Percentiles rank a stretch among this genome's conserved stretches.
Evolutionary conservation across 441 rosid species (phyloP).

Genomic region (Gossypium davidsonii): DNA sequence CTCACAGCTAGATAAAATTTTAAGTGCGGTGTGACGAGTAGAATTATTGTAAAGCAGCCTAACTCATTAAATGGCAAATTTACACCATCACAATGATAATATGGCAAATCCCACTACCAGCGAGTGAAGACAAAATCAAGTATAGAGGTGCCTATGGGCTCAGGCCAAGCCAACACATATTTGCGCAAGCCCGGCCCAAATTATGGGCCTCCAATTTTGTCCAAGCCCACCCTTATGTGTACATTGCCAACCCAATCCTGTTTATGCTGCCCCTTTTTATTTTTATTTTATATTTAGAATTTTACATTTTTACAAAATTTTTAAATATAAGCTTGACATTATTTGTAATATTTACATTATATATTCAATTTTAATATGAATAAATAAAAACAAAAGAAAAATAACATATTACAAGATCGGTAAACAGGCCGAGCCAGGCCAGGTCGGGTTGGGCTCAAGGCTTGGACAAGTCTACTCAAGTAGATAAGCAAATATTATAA

Average conservation of each 20-base stretch:
- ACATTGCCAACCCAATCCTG: not conserved
- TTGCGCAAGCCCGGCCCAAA: not conserved
- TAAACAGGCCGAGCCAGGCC: not conserved
- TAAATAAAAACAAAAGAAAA: not conserved
- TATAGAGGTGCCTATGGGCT: not conserved
- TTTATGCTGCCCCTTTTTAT: not conserved
- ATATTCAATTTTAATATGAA: not conserved
- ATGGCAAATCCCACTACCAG: not conserved
- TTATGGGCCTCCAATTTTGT: not conserved
- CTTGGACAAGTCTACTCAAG: not conserved
- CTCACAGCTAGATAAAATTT: not conserved
- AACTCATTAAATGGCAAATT: slow-evolving; percentile 2
- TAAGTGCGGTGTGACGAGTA: not conserved
- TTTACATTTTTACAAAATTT: not conserved
- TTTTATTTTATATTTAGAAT: not conserved
- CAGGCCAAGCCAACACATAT: not conserved
- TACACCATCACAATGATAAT: not conserved
- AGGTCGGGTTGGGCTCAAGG: not conserved
- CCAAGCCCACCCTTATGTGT: not conserved
- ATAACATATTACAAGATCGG: not conserved
- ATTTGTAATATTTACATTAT: not conserved
- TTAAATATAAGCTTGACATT: not conserved
- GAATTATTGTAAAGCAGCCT: not conserved
- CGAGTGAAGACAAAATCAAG: not conserved
- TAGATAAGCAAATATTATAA: not conserved